phyloP scores from a whole-genome alignment of 1,139 yeast genomes.

The Saccharomycopsis hybrid region DNA sequence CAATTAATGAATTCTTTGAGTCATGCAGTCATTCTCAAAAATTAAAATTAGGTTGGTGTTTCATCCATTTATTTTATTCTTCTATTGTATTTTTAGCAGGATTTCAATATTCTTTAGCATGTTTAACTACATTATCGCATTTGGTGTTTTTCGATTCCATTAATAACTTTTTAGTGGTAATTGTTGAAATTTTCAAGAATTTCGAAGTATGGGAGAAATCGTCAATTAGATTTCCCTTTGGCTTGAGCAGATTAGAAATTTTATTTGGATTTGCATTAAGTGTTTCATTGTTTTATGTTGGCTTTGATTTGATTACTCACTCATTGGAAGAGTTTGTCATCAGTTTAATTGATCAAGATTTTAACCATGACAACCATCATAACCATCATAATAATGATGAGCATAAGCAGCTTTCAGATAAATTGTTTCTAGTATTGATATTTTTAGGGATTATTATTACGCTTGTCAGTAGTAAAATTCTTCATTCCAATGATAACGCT shows the following conservation, averaged over 20 bases:
- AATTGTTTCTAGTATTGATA: constrained; percentile 28
- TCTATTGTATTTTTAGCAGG: constrained; percentile 56
- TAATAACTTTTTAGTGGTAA: constrained; percentile 63
- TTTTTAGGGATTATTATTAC: constrained; percentile 29
- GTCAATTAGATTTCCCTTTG: constrained; percentile 86
- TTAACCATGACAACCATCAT: constrained; percentile 39
- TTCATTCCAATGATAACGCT: constrained; percentile 3
- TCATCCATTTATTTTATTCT: constrained; percentile 51
- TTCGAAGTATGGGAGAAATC: constrained; percentile 88
- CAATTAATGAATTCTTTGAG: constrained; percentile 49
- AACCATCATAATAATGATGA: constrained; percentile 46
- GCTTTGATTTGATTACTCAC: constrained; percentile 82
- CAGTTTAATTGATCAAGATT: constrained; percentile 34
- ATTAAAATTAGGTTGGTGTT: constrained; percentile 58
- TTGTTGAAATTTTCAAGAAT: constrained; percentile 76
- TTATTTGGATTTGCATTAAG: constrained; percentile 83
- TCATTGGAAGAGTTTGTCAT: constrained; percentile 68
- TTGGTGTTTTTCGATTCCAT: constrained; percentile 80
- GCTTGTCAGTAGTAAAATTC: constrained; percentile 22
- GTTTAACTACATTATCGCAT: constrained; percentile 79
- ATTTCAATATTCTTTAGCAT: constrained; percentile 47
- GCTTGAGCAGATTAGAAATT: constrained; percentile 82
- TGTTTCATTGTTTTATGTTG: constrained; percentile 81
- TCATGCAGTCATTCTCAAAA: constrained; percentile 52
- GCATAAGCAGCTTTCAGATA: constrained; percentile 33